phyloP scores from a whole-genome alignment of 768 basidiomycete genomes.

The Thelephora ganbajun region DNA sequence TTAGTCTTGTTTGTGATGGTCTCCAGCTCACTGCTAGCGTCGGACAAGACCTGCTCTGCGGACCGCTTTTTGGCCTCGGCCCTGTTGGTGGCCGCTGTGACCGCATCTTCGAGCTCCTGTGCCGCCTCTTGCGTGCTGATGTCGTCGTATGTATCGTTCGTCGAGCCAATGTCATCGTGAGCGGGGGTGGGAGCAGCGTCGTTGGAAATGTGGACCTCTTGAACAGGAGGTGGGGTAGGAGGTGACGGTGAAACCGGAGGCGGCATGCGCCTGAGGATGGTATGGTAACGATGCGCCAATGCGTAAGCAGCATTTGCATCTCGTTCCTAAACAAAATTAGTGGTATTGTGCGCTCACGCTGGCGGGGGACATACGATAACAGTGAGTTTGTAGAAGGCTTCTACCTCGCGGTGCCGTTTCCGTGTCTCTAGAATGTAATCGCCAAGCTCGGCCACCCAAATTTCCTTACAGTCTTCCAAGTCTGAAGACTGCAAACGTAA shows the following conservation, averaged over 20 bases:
- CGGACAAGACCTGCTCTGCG: conserved; percentile 34
- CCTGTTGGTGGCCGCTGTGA: conserved; percentile 9
- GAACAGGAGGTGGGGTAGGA: conserved; percentile 16
- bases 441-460: conserved; percentile 59
- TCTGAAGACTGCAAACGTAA: conserved; percentile 50
- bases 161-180: neutral
- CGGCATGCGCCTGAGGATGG: conserved; percentile 29
- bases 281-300: conserved; percentile 45
- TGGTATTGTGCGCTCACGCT: conserved; percentile 2
- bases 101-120: conserved; percentile 39
- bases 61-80: conserved; percentile 37
- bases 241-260: conserved; percentile 23
- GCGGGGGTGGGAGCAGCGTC: conserved; percentile 3
- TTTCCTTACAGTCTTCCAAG: conserved; percentile 66
- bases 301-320: conserved; percentile 47
- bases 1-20: conserved; percentile 23
- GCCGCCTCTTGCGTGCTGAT: conserved; percentile 40
- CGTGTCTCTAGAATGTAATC: conserved; percentile 62
- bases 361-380: conserved; percentile 29
- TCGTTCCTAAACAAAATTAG: conserved; percentile 38
- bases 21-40: conserved; percentile 46
- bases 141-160: conserved; percentile 2
- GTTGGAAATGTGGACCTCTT: conserved; percentile 21
- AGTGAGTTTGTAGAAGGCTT: conserved; percentile 58
- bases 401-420: conserved; percentile 59